phyloP scores from a whole-genome alignment of 108 stramenopile genomes.

The Cyclostephanos invisitatus region DNA sequence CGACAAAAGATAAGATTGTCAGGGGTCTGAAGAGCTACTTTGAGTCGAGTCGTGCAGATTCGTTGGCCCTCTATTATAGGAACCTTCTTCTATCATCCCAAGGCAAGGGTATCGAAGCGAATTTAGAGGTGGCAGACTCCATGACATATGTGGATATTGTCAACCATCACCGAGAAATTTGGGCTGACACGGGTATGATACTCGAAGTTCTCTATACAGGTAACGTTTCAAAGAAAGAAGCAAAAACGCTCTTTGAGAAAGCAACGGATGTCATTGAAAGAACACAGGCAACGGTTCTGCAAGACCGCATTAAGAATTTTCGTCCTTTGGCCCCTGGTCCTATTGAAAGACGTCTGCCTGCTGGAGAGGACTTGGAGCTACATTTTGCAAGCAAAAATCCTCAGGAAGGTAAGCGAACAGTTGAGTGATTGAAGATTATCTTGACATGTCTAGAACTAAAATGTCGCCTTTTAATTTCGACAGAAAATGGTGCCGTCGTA shows the following conservation, averaged over 20 bases:
- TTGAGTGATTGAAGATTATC: neutral
- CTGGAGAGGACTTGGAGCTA: constrained; percentile 67
- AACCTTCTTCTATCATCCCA: constrained; percentile 59
- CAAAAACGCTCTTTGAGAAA: constrained; percentile 54
- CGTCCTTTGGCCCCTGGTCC: constrained; percentile 37
- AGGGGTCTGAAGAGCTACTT: constrained; percentile 71
- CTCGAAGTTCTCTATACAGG: constrained; percentile 73
- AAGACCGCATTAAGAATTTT: neutral
- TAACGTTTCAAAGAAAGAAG: constrained; percentile 69
- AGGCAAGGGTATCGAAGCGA: constrained; percentile 55
- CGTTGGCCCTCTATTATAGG: constrained; percentile 71
- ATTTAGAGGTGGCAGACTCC: constrained; percentile 44
- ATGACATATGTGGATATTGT: constrained; percentile 48
- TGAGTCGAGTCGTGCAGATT: constrained; percentile 67
- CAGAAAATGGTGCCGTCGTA: constrained; percentile 74
- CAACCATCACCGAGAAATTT: constrained; percentile 54
- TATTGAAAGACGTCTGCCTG: constrained; percentile 58
- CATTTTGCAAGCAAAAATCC: constrained; percentile 80
- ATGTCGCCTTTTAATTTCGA: neutral
- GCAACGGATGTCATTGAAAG: constrained; percentile 32
- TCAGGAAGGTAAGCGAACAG: constrained; percentile 48
- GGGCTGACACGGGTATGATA: constrained; percentile 42
- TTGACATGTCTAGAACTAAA: neutral
- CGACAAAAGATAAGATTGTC: constrained; percentile 66
- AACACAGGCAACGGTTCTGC: constrained; percentile 4